Conservation (phyloP, 805 yeast genomes). For the Myxozyma neotropica region DNA sequence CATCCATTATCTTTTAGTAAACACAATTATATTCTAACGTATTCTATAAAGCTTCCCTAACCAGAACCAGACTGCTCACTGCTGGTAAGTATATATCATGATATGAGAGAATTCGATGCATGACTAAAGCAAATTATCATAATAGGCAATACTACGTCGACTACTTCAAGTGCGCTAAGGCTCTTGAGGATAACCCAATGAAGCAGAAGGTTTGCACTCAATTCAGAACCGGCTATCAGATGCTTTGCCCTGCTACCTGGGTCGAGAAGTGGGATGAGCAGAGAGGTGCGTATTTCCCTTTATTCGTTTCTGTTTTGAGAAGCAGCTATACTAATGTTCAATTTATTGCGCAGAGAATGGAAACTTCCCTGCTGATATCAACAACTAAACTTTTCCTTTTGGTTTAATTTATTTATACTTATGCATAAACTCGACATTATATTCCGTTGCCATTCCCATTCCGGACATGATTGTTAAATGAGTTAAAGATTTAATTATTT, state of each 20-base stretch:
- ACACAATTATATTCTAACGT: too few species aligned
- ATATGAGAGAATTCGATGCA: not conserved
- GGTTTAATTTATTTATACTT: slow-evolving; percentile 54
- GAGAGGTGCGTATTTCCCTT: slow-evolving; percentile 39
- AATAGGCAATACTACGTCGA: slow-evolving; percentile 90
- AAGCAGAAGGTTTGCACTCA: slow-evolving; percentile 78
- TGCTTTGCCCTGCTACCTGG: slow-evolving; percentile 46
- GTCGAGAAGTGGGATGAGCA: slow-evolving; percentile 48
- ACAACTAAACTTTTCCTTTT: not conserved
- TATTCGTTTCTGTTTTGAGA: not conserved
- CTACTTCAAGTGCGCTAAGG: slow-evolving; percentile 94
- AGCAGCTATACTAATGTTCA: not conserved
- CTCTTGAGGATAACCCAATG: slow-evolving; percentile 84
- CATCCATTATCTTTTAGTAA: too few species aligned
- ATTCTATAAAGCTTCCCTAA: slow-evolving; percentile 96
- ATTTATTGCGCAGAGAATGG: slow-evolving; percentile 31
- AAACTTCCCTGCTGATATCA: slow-evolving; percentile 37
- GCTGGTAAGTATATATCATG: slow-evolving; percentile 54
- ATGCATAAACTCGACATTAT: too few species aligned
- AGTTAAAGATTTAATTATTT: too few species aligned
- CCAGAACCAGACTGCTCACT: slow-evolving; percentile 97
- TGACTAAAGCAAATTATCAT: not conserved
- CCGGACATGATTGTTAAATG: too few species aligned
- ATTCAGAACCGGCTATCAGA: slow-evolving; percentile 78
- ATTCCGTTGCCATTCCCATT: too few species aligned